A percentile compares a stretch with the other conserved stretches of the same genome.
These are phyloP conservation scores for Cladosporium austrohemisphaericum DNA, from an alignment of 2,329 filamentous ascomycete species.

Conservation along the genomic window DNA sequence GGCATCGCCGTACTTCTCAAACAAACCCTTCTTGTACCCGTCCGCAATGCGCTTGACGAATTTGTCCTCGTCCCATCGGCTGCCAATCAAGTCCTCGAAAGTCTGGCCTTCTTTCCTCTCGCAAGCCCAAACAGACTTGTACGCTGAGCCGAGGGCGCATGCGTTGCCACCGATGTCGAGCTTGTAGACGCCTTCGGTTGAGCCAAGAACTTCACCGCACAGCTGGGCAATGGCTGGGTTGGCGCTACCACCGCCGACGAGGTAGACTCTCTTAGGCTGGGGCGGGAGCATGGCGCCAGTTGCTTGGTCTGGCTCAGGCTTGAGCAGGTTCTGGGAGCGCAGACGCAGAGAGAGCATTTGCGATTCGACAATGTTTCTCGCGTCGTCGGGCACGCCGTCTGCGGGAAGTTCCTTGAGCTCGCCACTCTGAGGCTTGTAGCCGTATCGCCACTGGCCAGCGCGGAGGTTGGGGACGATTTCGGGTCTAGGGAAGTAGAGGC, in stretches of 20 bases:
- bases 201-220: conserved; percentile 83
- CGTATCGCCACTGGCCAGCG: conserved; percentile 83
- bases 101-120: conserved; percentile 59
- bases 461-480: conserved; percentile 93
- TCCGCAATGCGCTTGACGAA: conserved; percentile 79
- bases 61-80: conserved; percentile 78
- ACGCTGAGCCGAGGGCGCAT: conserved; percentile 87
- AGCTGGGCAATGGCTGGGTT: conserved; percentile 86
- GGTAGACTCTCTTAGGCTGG: conserved; percentile 85
- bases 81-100: conserved; percentile 83
- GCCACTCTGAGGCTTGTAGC: conserved; percentile 49
- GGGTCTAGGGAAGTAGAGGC: conserved; percentile 90
- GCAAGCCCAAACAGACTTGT: conserved; percentile 92
- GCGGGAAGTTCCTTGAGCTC: conserved; percentile 37
- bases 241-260: conserved; percentile 85
- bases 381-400: conserved; percentile 60
- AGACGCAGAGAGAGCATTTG: conserved; percentile 89
- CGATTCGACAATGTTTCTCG: conserved; percentile 86
- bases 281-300: conserved; percentile 61
- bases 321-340: conserved; percentile 73
- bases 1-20: conserved; percentile 72
- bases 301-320: conserved; percentile 32
- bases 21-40: conserved; percentile 72
- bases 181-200: conserved; percentile 83
- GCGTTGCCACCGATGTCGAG: conserved; percentile 94